Conservation (phyloP, 306 rosid species). For the Arachis hypogaea region DNA sequence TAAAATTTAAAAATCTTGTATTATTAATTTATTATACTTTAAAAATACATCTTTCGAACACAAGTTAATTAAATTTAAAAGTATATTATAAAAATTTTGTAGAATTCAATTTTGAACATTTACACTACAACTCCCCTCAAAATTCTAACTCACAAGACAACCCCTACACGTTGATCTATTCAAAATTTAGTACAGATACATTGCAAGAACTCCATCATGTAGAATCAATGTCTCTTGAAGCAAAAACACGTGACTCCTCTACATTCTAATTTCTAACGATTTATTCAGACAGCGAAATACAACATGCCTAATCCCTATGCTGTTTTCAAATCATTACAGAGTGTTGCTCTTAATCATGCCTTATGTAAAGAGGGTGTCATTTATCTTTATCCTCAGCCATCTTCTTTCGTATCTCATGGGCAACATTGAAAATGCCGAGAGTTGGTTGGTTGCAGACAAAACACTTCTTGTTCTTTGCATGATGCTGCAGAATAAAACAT, state of each 20-base stretch:
- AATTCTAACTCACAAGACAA: no score
- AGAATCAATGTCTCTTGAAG: not conserved
- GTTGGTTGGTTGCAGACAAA: constrained; percentile 83
- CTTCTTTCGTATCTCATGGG: constrained; percentile 63
- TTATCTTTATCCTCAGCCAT: constrained; percentile 61
- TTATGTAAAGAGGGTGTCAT: constrained; percentile 32
- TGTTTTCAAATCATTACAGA: constrained; percentile 15
- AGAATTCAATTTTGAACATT: no score
- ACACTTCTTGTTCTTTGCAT: constrained; percentile 82
- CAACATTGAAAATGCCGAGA: constrained; percentile 66
- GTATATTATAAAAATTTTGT: no score
- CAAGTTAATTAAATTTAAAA: no score
- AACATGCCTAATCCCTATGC: constrained; percentile 17
- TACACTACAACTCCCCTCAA: no score
- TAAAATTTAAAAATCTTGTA: no score
- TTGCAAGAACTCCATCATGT: not conserved
- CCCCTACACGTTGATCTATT: not conserved
- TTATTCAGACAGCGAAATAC: constrained; percentile 18
- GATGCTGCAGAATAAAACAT: constrained; percentile 53
- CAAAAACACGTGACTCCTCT: not conserved
- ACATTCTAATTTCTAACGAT: constrained; percentile 27
- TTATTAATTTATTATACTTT: no score
- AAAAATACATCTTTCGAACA: no score
- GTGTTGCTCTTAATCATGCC: not conserved
- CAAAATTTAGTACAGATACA: constrained; percentile 7